Base-by-base conservation (phyloP, 208 protist species). In the Leishmania guyanensis region DNA sequence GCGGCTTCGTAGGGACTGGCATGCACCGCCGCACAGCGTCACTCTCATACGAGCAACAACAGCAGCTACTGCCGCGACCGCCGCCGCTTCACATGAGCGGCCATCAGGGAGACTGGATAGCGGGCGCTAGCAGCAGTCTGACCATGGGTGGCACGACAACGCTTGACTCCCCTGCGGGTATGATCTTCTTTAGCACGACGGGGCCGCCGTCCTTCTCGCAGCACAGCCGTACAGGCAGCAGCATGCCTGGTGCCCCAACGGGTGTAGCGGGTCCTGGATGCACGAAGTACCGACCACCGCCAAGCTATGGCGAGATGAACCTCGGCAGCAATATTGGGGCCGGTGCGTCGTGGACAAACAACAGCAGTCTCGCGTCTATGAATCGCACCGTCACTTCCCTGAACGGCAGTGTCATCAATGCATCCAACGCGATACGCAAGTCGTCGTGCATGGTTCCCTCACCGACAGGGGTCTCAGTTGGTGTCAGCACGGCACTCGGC, bases 241-340 rank as follows among this genome's bases (percentile, higher is more conserved):
- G 33, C 29, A 65, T 33, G 39, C 3, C 51, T n/a, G 39, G 1
- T 29, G 9, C 62, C 22, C 51, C 29, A 5, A 29, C 26, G 36
- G 5, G 36, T 39, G 33, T 9, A 0, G 16, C 17, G 36, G 65
- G 9, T 39, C 17, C 65, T 70, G 36, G 16, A 20, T 20, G 54
- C 3, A 29, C 48, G 6, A 75, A 75, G 39, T 84, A 77, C 75
- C 80, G 80, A 36, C 80, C 66, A 10, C 80, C 80, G 68, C 74
- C 80, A 33, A 17, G 64, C 56, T 84, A 80, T 50, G 75, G 54
- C 17, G 80, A 84, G 10, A 0, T 65, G 66, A 43, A 33, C 46
- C 43, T 69, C 43, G 53, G 74, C 65, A 75, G 62, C 56, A 22
- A n/a, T 26, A 56, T 14, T 43, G 68, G 53, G 3, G 36, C 80